Base-by-base conservation (phyloP, 2,329 filamentous ascomycete species). In the Aspergillus costaricaensis region DNA sequence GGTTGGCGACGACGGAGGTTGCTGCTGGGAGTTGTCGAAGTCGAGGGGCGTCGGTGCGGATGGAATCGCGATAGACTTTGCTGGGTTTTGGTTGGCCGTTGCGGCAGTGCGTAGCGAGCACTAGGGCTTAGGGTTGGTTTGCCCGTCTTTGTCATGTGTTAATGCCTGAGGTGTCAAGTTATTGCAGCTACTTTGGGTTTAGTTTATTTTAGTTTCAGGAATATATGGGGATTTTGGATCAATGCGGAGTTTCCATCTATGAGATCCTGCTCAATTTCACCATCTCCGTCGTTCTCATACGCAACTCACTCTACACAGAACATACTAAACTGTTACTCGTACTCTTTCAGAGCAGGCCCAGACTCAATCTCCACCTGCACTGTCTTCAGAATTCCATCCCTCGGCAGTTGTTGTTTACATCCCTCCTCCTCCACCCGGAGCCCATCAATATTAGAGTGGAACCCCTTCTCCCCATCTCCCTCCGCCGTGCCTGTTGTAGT, bases 121-220 rank as follows among this genome's bases (percentile, higher is more conserved):
- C 52, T 72, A 77, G 74, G 73, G 73, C 68, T 74, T 77, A 79
- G 77, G 76, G 76, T 68, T 65, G 14, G 32, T 1, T 21, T n/a
- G 1, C 36, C 14, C 4, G 41, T 14, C 32, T 72, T 53, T 61
- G 53, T 44, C 47, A 50, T 17, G 8, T 19, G 41, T 15, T 44
- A 6, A 0, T 52, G 57, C 60, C 63, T 64, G 5, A 64, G 61
- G 62, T 30, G 52, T 38, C 32, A 39, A 47, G 2, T 4, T 1
- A 0, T 25, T 25, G 2, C 5, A 32, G 21, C 30, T 36, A 36
- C 32, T 36, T 36, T 36, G 12, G 32, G 32, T 36, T 36, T 36
- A 36, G 32, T 5, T 14, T 14, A 14, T 1, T 36, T 36, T 36
- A 30, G 27, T 30, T 7, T 25, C 7, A 2, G 9, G 32, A 51